Conservation (phyloP, 2,329 filamentous ascomycete genomes). For the Ophiostoma tasmaniense region DNA sequence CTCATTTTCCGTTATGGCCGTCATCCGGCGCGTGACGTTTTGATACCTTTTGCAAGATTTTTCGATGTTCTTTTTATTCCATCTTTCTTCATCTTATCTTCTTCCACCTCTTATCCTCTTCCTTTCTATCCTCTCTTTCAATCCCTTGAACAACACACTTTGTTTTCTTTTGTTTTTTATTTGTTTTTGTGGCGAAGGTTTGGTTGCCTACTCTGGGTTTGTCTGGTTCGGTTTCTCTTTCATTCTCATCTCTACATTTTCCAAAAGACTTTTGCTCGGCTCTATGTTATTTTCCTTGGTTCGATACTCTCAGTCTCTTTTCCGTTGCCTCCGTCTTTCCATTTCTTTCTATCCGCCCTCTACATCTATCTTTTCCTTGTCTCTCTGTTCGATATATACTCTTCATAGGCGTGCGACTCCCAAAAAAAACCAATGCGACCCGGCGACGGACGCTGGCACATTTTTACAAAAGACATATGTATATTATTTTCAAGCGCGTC, state of each 20-base stretch:
- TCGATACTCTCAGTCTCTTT: conserved; percentile 14
- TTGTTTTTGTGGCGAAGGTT: conserved; percentile 4
- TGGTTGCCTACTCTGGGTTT: conserved; percentile 23
- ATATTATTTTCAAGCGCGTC: conserved; percentile 14
- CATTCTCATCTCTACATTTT: conserved; percentile 3
- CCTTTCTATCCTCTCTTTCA: conserved; percentile 16
- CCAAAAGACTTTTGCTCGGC: conserved; percentile 14
- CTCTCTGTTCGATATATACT: conserved; percentile 21
- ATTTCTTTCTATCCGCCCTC: background rate
- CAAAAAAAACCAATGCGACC: conserved; percentile 14
- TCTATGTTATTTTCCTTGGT: conserved; percentile 23
- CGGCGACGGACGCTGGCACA: conserved; percentile 19
- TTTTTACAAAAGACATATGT: conserved; percentile 19
- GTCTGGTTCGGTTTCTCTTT: conserved; percentile 13
- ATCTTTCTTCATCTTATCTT: conserved; percentile 18
- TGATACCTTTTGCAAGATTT: conserved; percentile 27
- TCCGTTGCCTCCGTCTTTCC: background rate
- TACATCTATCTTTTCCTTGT: conserved; percentile 9
- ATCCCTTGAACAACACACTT: background rate
- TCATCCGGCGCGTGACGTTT: conserved; percentile 15
- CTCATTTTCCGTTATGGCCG: conserved; percentile 23
- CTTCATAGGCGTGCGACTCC: conserved; percentile 21
- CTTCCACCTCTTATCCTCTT: conserved; percentile 9
- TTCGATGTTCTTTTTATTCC: conserved; percentile 21
- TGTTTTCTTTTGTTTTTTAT: background rate